Evolutionary conservation across 2,329 filamentous ascomycete genomes (phyloP), one percentile per base, ranked within the genome.

Genomic region (Ceratocystis ficicola): DNA sequence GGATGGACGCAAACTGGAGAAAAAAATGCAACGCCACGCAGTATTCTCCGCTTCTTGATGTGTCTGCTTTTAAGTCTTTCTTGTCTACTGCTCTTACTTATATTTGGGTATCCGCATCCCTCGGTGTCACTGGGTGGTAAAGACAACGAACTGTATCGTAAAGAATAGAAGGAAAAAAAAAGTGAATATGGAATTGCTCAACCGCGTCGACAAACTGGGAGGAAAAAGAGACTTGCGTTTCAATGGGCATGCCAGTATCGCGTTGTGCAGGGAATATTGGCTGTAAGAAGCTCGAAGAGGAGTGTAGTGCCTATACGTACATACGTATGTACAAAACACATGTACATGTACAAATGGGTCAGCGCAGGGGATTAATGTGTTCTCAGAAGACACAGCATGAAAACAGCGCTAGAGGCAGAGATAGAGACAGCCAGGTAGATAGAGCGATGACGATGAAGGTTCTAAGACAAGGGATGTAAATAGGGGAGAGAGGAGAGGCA

Each of bases 11-110:
- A 46, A 22, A 63, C 22, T 3, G n/a, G 22, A 62, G 32, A 28
- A 52, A 28, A 36, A 17, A 30, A 36, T 20, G 55, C 55, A 30
- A 59, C 55, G 55, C 55, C 55, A 59, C 55, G 25, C 55, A 59
- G 15, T 59, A 36, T 59, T 59, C 55, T 59, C 55, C 55, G 55
- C 28, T 59, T 36, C 55, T 36, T 52, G 20, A 25, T 52, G 48
- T 52, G 6, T 52, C 48, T 52, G 20, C 15, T 22, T 10, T 4
- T 28, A 15, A 5, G 36, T 52, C 25, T 52, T 28, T 28, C 15
- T 28, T 15, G 20, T 10, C 22, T 20, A 12, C 20, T 52, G 36
- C 12, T 41, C 36, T 41, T 5, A 25, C 48, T 28, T 52, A 17
- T 52, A 22, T 59, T 36, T 59, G 28, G 36, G 32, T 25, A 25